Evolutionary conservation across 441 rosid species (phyloP).

Genomic region (Populus hybrid): DNA sequence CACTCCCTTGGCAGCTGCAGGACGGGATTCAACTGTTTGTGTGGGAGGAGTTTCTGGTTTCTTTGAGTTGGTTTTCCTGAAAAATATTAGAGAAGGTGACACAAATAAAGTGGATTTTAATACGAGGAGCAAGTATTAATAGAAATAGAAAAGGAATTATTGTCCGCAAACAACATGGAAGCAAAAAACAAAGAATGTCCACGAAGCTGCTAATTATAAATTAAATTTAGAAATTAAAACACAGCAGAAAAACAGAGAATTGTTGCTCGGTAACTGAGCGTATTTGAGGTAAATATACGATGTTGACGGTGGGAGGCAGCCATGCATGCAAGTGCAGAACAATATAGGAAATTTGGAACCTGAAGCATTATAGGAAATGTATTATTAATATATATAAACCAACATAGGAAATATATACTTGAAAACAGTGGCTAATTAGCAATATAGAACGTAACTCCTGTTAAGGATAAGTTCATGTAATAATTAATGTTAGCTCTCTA

Average conservation of each 20-base stretch:
- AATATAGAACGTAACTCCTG: no score
- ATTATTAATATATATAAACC: no score
- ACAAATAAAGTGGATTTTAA: not conserved
- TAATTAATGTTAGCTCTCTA: no score
- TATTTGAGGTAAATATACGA: not conserved
- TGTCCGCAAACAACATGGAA: not conserved
- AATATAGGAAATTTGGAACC: not conserved
- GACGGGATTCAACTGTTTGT: no score
- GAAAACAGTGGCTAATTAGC: no score
- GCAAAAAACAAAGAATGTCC: not conserved
- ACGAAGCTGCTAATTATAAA: not conserved
- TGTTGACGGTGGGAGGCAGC: not conserved
- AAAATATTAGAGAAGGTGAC: not conserved
- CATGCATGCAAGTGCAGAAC: not conserved
- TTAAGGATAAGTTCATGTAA: no score
- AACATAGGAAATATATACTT: no score
- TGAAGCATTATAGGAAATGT: not conserved
- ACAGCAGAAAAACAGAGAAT: not conserved
- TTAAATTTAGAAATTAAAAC: not conserved
- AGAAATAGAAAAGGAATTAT: no score
- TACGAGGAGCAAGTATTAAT: not conserved
- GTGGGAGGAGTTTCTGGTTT: no score
- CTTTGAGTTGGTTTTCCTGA: no score
- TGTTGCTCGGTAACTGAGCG: not conserved
- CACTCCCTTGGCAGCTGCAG: not conserved